Base-by-base conservation (phyloP, 2,329 filamentous ascomycete species). In the Penicillium brasilianum region DNA sequence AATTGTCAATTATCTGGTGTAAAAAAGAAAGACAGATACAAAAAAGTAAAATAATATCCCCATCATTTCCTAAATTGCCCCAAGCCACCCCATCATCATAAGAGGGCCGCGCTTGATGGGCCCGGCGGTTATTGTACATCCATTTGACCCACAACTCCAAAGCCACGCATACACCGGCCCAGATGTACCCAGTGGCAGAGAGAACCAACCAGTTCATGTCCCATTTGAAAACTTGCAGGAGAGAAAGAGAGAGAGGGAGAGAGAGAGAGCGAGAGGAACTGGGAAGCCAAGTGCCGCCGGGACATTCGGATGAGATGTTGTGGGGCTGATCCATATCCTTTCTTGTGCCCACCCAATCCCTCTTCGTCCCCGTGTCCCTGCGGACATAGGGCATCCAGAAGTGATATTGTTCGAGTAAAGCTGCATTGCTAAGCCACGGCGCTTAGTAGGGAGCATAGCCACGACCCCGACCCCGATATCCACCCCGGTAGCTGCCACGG, bases 401-500 rank as follows among this genome's bases (percentile, higher is more conserved):
- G 28, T 52, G 56, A 30, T 30, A 20, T 16, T 44, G 13, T n/a
- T 58, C 32, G 20, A 50, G 20, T n/a, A 51, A 44, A 41, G 9
- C 28, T 41, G 51, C 25, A 22, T 32, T 30, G 28, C 30, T 39
- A 34, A 64, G 41, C 58, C 55, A 57, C 49, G 3, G 48, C 62
- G 53, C 56, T 70, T 73, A 82, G 66, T 82, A 82, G 36, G 80
- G 80, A 37, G 80, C 74, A 70, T 76, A 82, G 54, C 80, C 80
- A 70, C 78, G 74, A 61, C 78, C 77, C 57, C 78, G 76, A 57
- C 77, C 78, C 48, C 81, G 81, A 70, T 80, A 83, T 50, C 84
- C 84, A 64, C 85, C 67, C n/a, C 67, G 67, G 48, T 64, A 69
- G 58, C 81, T 81, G 37, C 84, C 84, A 63, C 85, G 81, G 72